Conservation (phyloP, 2,329 filamentous ascomycete genomes). For the Pyricularia pennisetigena region DNA sequence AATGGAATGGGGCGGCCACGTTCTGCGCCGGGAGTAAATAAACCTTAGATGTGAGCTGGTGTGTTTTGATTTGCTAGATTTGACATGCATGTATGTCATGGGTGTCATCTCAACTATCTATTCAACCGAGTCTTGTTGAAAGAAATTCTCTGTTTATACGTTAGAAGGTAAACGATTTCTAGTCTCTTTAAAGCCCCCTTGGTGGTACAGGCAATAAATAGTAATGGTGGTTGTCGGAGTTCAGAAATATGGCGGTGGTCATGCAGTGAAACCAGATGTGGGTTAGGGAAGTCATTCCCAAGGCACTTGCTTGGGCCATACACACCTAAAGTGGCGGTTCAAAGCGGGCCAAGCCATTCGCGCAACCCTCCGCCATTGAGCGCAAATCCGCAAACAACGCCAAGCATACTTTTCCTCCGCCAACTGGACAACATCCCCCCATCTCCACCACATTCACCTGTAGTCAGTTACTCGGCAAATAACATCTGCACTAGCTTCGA, state of each 20-base stretch:
- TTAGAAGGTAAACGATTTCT: background rate
- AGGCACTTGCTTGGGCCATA: no score
- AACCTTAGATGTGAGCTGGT: background rate
- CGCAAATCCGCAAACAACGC: background rate
- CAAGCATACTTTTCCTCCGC: background rate
- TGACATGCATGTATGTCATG: background rate
- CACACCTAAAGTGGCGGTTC: no score
- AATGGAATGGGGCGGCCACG: background rate
- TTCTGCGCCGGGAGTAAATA: background rate
- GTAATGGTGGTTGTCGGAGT: no score
- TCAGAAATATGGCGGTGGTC: no score
- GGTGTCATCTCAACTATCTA: background rate
- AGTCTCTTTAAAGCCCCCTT: no score
- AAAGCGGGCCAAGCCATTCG: background rate
- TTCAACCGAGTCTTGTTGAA: background rate
- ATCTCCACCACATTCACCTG: background rate
- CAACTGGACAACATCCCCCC: background rate
- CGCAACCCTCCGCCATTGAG: background rate
- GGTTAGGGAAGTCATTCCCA: background rate
- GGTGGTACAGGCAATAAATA: no score
- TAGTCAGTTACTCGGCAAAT: background rate
- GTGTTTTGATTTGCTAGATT: background rate
- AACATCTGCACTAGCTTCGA: background rate
- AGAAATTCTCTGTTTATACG: background rate
- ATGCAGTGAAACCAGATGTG: no score